These are phyloP conservation scores for Amniculicola lignicola DNA, from an alignment of 495 filamentous ascomycete genomes.

Conservation along the genomic window DNA sequence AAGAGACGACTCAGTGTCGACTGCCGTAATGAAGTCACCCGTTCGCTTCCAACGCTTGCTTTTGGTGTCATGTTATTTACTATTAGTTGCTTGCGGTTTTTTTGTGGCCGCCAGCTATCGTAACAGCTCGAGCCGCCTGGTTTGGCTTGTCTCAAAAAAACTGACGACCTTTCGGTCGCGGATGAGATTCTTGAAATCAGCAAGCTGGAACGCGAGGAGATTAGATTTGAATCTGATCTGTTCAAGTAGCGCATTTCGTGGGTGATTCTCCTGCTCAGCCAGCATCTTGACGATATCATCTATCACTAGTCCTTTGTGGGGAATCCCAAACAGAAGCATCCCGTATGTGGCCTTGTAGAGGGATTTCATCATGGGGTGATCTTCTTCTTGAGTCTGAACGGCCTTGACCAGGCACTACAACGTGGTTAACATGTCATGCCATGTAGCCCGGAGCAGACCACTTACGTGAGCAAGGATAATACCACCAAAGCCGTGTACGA, in stretches of 20 bases:
- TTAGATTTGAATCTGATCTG: conserved; percentile 31
- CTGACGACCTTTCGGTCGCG: conserved; percentile 38
- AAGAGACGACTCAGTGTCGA: conserved; percentile 30
- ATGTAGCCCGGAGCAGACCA: background rate
- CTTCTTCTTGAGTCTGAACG: conserved; percentile 30
- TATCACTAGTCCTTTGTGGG: conserved; percentile 39
- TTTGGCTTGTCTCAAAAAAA: conserved; percentile 41
- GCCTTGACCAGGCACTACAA: conserved; percentile 38
- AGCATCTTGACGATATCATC: conserved; percentile 41
- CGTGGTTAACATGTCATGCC: background rate
- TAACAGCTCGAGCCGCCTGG: conserved; percentile 32
- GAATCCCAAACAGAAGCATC: conserved; percentile 41
- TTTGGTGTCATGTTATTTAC: background rate
- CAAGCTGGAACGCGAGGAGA: conserved; percentile 28
- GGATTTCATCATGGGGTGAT: conserved; percentile 37
- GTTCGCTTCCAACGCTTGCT: conserved; percentile 8
- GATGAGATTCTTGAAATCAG: conserved; percentile 34
- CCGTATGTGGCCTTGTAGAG: conserved; percentile 41
- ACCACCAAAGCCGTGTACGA: conserved; percentile 11
- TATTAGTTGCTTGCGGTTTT: background rate
- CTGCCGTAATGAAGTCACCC: conserved; percentile 13
- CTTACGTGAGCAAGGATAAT: background rate
- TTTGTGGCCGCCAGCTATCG: background rate
- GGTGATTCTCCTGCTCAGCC: conserved; percentile 31
- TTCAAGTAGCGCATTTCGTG: conserved; percentile 31